Percentiles rank a stretch among this genome's conserved stretches.
Evolutionary conservation across 2,329 filamentous ascomycete genomes (phyloP).

Genomic region (Cercospora sp.): DNA sequence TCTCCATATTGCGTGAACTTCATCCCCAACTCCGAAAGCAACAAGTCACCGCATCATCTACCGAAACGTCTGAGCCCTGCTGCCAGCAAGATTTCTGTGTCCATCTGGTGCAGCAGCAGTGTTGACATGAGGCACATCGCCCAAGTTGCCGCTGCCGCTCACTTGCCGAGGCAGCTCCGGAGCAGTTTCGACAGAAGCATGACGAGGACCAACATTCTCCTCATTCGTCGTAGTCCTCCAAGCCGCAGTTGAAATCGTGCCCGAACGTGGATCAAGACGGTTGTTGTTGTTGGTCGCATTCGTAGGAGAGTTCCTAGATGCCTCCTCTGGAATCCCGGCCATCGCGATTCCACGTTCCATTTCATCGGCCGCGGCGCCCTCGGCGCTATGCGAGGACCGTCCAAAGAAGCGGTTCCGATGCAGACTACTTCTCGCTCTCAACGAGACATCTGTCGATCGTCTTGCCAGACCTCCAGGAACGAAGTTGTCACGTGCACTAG

Average conservation of each 20-base stretch:
- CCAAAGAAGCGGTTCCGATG: constrained; percentile 65
- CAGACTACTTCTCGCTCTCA: constrained; percentile 38
- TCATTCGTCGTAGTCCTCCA: constrained; percentile 36
- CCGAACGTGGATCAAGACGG: constrained; percentile 37
- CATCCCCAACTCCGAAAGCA: background rate
- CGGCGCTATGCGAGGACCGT: constrained; percentile 35
- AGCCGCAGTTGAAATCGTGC: constrained; percentile 36
- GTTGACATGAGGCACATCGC: constrained; percentile 18
- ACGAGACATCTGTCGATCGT: constrained; percentile 32
- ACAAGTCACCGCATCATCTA: background rate
- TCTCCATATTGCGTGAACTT: no score
- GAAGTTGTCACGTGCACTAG: constrained; percentile 31
- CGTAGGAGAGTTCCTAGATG: constrained; percentile 5
- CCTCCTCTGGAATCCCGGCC: constrained; percentile 41
- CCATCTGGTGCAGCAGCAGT: constrained; percentile 15
- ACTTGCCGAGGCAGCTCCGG: constrained; percentile 26
- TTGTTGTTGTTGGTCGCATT: constrained; percentile 11
- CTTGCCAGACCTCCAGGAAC: constrained; percentile 33
- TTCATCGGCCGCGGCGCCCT: constrained; percentile 27
- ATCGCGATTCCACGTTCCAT: constrained; percentile 38
- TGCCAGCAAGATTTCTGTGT: constrained; percentile 13
- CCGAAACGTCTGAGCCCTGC: constrained; percentile 28
- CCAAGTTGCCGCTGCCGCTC: constrained; percentile 22
- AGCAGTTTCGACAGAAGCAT: constrained; percentile 12
- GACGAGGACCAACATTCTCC: constrained; percentile 26